Base-by-base conservation (phyloP, 1,284 basidiomycete genomes). In the Puccinia novopanici region DNA sequence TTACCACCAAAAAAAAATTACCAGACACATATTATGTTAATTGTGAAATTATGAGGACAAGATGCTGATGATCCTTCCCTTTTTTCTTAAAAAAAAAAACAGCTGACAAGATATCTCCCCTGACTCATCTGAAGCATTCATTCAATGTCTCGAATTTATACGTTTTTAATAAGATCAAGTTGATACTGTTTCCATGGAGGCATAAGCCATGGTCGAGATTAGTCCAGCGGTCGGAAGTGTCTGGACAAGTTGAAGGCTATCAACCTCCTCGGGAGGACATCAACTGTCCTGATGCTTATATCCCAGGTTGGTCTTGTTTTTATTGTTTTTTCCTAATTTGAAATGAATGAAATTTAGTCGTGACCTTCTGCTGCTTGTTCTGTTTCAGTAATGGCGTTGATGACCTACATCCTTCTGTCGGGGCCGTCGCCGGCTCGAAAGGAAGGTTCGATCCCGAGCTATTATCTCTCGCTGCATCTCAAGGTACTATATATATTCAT, bases 61-160 rank as follows among this genome's bases (percentile, higher is more conserved):
- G 5, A 22, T 34, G 22, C 24, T 61, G 52, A 65, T 37, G 0
- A 48, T 77, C 37, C 22, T 54, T 61, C 34, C 42, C 13, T 19
- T 61, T 61, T 54, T 22, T 45, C 15, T n/a, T 0, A 12, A n/a
- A 42, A 34, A 24, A 24, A 45, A 59, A 67, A 81, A 8, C 82
- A 95, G 93, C 91, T 95, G 83, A 91, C 91, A 17, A 90, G 91
- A 12, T 86, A 88, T 71, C 88, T 93, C 94, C 93, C 1, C 87
- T 92, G 22, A 89, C 90, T 19, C 89, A 91, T 55, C 88, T 98
- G 81, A 98, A 98, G 85, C 92, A 95, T 84, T 92, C 94, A 84
- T 98, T 98, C 87, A 95, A 98, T 85, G 97, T 99, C 19, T 95
- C 94, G 30, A 98, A 98, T 86, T 92, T 91, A 1, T 99, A 99